Evolutionary conservation across 192 early-diverging fungal genomes (phyloP).

Genomic region (Diversispora eburnea): DNA sequence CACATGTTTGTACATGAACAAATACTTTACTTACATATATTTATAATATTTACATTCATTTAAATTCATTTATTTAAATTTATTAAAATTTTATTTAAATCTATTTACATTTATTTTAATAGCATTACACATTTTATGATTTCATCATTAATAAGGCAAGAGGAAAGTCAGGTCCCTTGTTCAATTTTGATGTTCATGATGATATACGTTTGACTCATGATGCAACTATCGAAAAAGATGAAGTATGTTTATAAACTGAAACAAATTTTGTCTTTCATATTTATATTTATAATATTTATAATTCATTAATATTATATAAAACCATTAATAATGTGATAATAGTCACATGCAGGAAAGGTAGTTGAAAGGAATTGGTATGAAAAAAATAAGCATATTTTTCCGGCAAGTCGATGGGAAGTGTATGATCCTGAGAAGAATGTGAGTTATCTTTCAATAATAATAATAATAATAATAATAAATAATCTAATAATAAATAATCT

Average conservation of each 20-base stretch:
- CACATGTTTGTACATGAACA: slow-evolving; percentile 62
- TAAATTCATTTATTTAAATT: no score
- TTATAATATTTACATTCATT: no score
- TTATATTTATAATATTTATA: background rate
- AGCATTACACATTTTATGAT: slow-evolving; percentile 87
- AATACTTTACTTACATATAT: background rate
- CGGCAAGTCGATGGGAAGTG: slow-evolving; percentile 87
- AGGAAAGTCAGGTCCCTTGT: slow-evolving; percentile 94
- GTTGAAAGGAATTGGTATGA: slow-evolving; percentile 88
- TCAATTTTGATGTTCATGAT: slow-evolving; percentile 91
- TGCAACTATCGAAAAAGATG: slow-evolving; percentile 82
- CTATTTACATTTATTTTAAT: background rate
- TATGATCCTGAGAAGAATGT: slow-evolving; percentile 80
- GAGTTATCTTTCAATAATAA: slow-evolving; percentile 14
- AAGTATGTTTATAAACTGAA: slow-evolving; percentile 43
- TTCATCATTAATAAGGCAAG: slow-evolving; percentile 92
- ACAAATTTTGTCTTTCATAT: background rate
- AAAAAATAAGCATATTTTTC: slow-evolving; percentile 94
- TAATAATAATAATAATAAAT: background rate
- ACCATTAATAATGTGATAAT: background rate
- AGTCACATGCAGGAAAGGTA: slow-evolving; percentile 93
- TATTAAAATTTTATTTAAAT: no score
- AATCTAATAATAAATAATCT: background rate
- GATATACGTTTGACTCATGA: slow-evolving; percentile 85
- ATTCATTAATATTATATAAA: background rate